Conservation (phyloP, 495 filamentous ascomycete species). For the Penicillium roqueforti region DNA sequence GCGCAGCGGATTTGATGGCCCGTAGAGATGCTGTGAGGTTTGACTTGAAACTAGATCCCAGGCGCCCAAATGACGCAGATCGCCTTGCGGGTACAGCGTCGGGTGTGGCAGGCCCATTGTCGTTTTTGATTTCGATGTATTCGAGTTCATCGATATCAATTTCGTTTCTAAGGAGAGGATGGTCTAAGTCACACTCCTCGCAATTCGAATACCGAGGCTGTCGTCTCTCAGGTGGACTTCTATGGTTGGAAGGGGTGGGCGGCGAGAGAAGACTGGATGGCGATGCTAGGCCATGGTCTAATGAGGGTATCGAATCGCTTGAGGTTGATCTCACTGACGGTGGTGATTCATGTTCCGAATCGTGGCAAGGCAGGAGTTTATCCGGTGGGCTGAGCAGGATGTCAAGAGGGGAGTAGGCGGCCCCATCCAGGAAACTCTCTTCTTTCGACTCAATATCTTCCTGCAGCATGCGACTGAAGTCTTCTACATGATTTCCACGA, state of each 20-base stretch:
- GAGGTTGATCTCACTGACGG: conserved; percentile 52
- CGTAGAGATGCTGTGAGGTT: conserved; percentile 91
- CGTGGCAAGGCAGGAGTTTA: conserved; percentile 28
- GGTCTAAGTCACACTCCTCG: conserved; percentile 52
- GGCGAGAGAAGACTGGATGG: conserved; percentile 39
- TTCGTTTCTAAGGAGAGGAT: conserved; percentile 50
- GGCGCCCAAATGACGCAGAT: conserved; percentile 25
- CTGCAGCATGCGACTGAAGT: conserved; percentile 43
- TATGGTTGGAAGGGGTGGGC: conserved; percentile 34
- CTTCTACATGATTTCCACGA: conserved; percentile 42
- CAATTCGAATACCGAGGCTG: conserved; percentile 41
- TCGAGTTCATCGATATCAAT: conserved; percentile 29
- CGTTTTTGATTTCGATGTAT: conserved; percentile 18
- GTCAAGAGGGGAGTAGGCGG: conserved; percentile 36
- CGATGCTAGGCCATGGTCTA: conserved; percentile 52
- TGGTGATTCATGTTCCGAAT: conserved; percentile 36
- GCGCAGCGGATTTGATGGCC: conserved; percentile 79
- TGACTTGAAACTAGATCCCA: conserved; percentile 70
- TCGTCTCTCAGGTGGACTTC: conserved; percentile 38
- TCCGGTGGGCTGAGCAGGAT: conserved; percentile 47
- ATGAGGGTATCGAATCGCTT: conserved; percentile 58
- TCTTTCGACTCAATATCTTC: conserved; percentile 36
- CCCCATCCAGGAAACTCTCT: conserved; percentile 27
- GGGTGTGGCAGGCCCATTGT: conserved; percentile 17
- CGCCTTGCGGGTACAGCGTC: conserved; percentile 22